A percentile compares a stretch with the other conserved stretches of the same genome.
Evolutionary conservation across 768 basidiomycete species (phyloP).

Genomic region (Tephrocybe sp.): DNA sequence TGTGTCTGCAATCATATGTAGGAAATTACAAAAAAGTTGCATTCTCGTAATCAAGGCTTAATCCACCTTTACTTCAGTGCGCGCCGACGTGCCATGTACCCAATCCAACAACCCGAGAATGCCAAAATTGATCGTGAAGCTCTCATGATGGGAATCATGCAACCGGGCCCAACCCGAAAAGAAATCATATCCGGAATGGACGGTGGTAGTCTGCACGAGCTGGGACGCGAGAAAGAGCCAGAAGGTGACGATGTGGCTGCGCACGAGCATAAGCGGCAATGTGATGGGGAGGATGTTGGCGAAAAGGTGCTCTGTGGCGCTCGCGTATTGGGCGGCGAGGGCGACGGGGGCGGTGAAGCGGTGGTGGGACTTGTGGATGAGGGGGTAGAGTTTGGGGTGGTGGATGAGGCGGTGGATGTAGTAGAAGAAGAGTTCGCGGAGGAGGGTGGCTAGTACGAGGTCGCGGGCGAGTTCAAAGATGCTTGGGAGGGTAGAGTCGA

Average conservation of each 20-base stretch:
- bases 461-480: slow-evolving; percentile 18
- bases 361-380: slow-evolving; percentile 30
- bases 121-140: slow-evolving; percentile 27
- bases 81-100: slow-evolving; percentile 20
- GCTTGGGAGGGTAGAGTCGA: slow-evolving; percentile 21
- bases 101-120: slow-evolving; percentile 26
- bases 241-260: slow-evolving; percentile 25
- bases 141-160: slow-evolving; percentile 30
- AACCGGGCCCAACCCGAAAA: slow-evolving; percentile 21
- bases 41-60: neutral
- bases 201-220: slow-evolving; percentile 26
- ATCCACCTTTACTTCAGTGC: neutral
- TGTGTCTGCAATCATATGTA: slow-evolving; percentile 13
- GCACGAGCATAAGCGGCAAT: slow-evolving; percentile 24
- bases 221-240: slow-evolving; percentile 26
- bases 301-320: slow-evolving; percentile 25
- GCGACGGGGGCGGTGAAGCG: slow-evolving; percentile 32
- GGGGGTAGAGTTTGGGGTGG: slow-evolving; percentile 23
- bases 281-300: slow-evolving; percentile 28
- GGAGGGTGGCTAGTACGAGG: slow-evolving; percentile 18
- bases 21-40: slow-evolving; percentile 9
- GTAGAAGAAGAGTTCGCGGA: slow-evolving; percentile 30
- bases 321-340: slow-evolving; percentile 28
- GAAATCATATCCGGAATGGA: slow-evolving; percentile 30
- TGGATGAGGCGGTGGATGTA: slow-evolving; percentile 29